Evolutionary conservation across 108 stramenopile species (phyloP).

Genomic region (Cylindrotheca fusiformis): DNA sequence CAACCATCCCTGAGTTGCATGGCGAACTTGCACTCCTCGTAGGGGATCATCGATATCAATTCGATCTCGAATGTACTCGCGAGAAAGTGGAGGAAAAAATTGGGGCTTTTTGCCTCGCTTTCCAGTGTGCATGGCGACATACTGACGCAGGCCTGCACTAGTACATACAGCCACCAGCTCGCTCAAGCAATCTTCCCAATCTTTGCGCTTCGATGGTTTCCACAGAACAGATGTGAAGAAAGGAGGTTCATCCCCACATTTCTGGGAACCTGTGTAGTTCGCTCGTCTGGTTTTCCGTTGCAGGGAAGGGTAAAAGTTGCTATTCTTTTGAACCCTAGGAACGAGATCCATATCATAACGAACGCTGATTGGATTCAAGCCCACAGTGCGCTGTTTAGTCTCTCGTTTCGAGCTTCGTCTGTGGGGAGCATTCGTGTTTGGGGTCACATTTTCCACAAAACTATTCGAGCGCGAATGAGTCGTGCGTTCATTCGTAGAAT

Average conservation of each 20-base stretch:
- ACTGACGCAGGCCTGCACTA: slow-evolving; percentile 37
- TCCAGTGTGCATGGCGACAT: slow-evolving; percentile 4
- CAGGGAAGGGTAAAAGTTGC: slow-evolving; percentile 11
- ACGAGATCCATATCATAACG: slow-evolving; percentile 56
- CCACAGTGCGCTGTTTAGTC: slow-evolving; percentile 5
- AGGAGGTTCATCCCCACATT: slow-evolving; percentile 1
- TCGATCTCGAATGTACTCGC: slow-evolving; percentile 63
- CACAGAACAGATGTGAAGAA: slow-evolving; percentile 40
- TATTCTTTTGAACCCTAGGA: slow-evolving; percentile 29
- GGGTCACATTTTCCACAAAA: not conserved
- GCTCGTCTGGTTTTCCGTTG: not conserved
- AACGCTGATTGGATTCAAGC: slow-evolving; percentile 9
- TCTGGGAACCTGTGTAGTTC: not conserved
- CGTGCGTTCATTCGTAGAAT: not conserved
- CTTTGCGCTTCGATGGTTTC: slow-evolving; percentile 43
- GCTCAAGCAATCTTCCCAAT: slow-evolving; percentile 63
- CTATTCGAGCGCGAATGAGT: not conserved
- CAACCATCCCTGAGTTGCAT: slow-evolving; percentile 56
- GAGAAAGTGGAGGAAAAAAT: slow-evolving; percentile 41
- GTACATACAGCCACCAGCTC: slow-evolving; percentile 61
- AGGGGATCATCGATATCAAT: slow-evolving; percentile 77
- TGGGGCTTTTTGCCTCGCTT: slow-evolving; percentile 10
- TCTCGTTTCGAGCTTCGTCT: slow-evolving; percentile 3
- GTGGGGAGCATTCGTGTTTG: not conserved
- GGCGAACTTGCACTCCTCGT: slow-evolving; percentile 61